Conservation (phyloP, 352 stramenopile species). For the Blastocystis sp. region DNA sequence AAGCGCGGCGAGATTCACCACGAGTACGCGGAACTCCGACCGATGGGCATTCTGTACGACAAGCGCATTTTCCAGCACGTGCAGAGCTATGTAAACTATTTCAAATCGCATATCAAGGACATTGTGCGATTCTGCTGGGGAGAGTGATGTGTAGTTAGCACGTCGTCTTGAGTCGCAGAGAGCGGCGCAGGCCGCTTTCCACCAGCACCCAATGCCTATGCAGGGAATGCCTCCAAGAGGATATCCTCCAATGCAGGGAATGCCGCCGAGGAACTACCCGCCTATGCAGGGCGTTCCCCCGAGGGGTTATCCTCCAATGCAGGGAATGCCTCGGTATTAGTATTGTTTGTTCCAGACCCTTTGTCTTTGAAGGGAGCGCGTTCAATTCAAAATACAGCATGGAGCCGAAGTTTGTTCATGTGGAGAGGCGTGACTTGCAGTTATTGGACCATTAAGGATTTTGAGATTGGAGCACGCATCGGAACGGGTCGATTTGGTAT, state of each 20-base stretch:
- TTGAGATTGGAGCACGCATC: constrained; percentile 50
- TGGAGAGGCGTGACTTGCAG: not conserved
- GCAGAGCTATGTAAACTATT: constrained; percentile 59
- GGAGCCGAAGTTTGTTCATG: not conserved
- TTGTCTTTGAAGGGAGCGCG: too few species aligned
- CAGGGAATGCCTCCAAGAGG: not conserved
- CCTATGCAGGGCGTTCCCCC: not conserved
- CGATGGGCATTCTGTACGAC: constrained; percentile 61
- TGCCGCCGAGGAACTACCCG: too few species aligned
- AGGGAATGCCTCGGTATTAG: not conserved
- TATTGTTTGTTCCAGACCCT: not conserved
- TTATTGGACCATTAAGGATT: constrained; percentile 64
- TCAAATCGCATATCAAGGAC: constrained; percentile 44
- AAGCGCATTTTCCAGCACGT: constrained; percentile 27
- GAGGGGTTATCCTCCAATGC: not conserved
- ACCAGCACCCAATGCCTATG: not conserved
- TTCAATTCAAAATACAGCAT: not conserved
- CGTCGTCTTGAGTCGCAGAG: not conserved
- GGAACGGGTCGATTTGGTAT: constrained; percentile 54
- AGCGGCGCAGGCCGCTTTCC: not conserved
- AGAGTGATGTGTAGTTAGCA: not conserved
- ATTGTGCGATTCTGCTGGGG: not conserved
- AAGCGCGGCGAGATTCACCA: constrained; percentile 2
- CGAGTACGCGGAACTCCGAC: constrained; percentile 62
- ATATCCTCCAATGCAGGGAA: not conserved